phyloP scores from a whole-genome alignment of 2,329 filamentous ascomycete genomes.

The Neofusicoccum sp. region DNA sequence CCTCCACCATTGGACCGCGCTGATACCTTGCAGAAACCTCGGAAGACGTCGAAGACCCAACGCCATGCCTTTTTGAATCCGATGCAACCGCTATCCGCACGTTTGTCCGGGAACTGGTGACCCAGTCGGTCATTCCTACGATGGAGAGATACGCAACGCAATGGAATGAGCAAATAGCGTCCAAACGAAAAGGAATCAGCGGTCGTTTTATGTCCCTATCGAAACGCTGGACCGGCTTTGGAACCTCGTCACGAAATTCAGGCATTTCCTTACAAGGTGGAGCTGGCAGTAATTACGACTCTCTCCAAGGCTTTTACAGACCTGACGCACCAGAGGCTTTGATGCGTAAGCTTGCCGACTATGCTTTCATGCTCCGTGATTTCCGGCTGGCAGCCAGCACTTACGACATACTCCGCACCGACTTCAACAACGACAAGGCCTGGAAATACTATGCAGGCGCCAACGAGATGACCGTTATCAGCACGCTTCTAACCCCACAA shows the following conservation, averaged over 20 bases:
- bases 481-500: slow-evolving; percentile 74
- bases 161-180: slow-evolving; percentile 98
- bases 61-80: slow-evolving; percentile 83
- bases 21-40: slow-evolving; percentile 51
- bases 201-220: slow-evolving; percentile 94
- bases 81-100: slow-evolving; percentile 84
- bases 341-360: slow-evolving; percentile 91
- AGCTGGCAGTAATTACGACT: slow-evolving; percentile 71
- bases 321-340: slow-evolving; percentile 83
- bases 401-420: slow-evolving; percentile 83
- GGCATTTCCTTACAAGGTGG: slow-evolving; percentile 49
- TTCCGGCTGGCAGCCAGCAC: slow-evolving; percentile 90
- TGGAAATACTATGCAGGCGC: slow-evolving; percentile 93
- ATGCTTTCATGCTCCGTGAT: slow-evolving; percentile 94
- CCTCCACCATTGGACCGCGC: not conserved
- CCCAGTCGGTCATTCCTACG: slow-evolving; percentile 87
- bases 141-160: slow-evolving; percentile 91
- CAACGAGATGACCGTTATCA: slow-evolving; percentile 91
- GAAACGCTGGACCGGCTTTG: slow-evolving; percentile 84
- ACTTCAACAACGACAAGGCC: slow-evolving; percentile 93
- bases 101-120: slow-evolving; percentile 92
- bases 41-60: slow-evolving; percentile 69
- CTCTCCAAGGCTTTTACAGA: slow-evolving; percentile 73
- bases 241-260: slow-evolving; percentile 59
- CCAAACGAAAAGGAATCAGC: slow-evolving; percentile 79